Evolutionary conservation across 768 basidiomycete species (phyloP).

Genomic region (Suillus occidentalis): DNA sequence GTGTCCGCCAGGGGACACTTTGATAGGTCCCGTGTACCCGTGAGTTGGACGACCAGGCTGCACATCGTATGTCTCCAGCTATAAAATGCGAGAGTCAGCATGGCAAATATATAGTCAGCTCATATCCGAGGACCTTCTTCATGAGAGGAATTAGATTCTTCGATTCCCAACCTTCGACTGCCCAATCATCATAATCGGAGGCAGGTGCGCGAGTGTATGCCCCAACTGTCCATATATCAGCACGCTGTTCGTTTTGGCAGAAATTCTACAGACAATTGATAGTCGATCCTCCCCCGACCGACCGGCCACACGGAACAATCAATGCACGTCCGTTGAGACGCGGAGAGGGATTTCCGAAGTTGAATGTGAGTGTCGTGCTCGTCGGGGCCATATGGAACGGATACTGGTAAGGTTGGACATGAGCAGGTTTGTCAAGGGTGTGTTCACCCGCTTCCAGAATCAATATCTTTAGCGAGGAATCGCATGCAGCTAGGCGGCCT

Average conservation of each 20-base stretch:
- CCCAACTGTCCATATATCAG: constrained; percentile 26
- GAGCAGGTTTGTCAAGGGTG: no score
- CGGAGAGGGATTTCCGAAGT: no score
- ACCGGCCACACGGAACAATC: not conserved
- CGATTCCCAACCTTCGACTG: constrained; percentile 28
- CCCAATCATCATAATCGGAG: constrained; percentile 52
- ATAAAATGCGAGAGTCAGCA: not conserved
- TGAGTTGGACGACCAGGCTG: constrained; percentile 17
- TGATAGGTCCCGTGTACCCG: constrained; percentile 23
- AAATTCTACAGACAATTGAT: constrained; percentile 48
- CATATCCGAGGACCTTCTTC: constrained; percentile 19
- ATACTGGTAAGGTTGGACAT: no score
- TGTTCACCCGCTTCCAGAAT: no score
- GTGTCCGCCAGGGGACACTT: constrained; percentile 26
- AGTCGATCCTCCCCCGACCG: constrained; percentile 33
- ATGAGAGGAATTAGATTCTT: constrained; percentile 26
- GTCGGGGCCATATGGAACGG: constrained; percentile 1
- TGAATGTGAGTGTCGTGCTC: no score
- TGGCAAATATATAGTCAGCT: not conserved
- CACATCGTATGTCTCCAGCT: constrained; percentile 25
- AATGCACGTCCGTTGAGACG: not conserved
- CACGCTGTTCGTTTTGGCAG: constrained; percentile 5
- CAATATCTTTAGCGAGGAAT: no score
- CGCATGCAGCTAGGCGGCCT: no score
- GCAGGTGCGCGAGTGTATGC: constrained; percentile 59